Conservation (phyloP, 2,329 filamentous ascomycete genomes). For the Fusarium coicis region DNA sequence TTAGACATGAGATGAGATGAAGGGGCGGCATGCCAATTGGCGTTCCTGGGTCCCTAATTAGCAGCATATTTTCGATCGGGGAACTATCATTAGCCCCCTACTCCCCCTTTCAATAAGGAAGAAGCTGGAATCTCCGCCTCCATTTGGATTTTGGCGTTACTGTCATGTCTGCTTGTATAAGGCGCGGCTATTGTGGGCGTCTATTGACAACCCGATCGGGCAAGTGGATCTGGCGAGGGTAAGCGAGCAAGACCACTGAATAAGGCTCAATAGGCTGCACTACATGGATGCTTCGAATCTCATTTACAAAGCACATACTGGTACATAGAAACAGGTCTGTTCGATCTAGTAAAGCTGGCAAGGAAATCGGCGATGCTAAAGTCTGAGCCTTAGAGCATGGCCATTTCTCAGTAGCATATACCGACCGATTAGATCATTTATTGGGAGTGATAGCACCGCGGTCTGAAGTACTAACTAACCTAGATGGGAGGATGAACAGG, state of each 20-base stretch:
- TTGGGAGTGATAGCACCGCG: background rate
- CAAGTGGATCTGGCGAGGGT: conserved; percentile 18
- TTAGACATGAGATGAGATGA: conserved; percentile 11
- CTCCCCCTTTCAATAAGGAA: conserved; percentile 5
- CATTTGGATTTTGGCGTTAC: conserved; percentile 16
- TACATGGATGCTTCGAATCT: background rate
- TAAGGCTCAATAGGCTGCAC: background rate
- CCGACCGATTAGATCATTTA: background rate
- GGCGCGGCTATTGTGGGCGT: conserved; percentile 46
- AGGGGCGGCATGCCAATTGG: conserved; percentile 8
- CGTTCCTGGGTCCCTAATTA: conserved; percentile 29
- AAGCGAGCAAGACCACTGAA: conserved; percentile 1
- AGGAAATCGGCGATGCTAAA: background rate
- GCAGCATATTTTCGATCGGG: background rate
- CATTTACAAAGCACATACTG: conserved; percentile 7
- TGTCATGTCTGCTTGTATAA: conserved; percentile 23
- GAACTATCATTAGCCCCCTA: background rate
- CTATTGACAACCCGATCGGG: conserved; percentile 52
- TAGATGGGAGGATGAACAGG: background rate
- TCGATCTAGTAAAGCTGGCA: background rate
- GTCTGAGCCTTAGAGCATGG: conserved; percentile 3
- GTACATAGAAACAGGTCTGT: background rate
- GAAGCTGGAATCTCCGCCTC: conserved; percentile 14
- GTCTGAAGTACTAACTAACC: background rate
- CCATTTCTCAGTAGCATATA: background rate